Conservation (phyloP, 2,329 filamentous ascomycete genomes). For the Nigrospora oryzae region DNA sequence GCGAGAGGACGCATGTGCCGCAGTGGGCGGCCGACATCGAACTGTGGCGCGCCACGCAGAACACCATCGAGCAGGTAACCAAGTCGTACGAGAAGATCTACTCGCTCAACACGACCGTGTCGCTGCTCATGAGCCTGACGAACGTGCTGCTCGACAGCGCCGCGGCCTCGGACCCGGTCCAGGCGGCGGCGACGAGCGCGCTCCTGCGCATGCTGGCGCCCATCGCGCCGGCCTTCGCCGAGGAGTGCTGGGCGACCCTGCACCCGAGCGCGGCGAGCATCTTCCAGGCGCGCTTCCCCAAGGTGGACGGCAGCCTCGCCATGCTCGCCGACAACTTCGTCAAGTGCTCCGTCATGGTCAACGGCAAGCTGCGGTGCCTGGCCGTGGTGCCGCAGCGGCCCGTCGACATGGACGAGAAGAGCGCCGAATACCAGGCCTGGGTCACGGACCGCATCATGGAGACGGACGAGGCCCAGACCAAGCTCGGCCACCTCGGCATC, state of each 20-base stretch:
- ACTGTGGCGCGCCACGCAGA: conserved; percentile 60
- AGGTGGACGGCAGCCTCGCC: conserved; percentile 38
- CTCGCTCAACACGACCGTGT: conserved; percentile 74
- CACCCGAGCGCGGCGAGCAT: conserved; percentile 27
- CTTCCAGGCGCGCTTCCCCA: conserved; percentile 49
- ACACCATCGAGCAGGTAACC: conserved; percentile 58
- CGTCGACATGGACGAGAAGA: conserved; percentile 23
- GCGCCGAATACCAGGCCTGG: conserved; percentile 42
- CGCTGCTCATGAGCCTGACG: conserved; percentile 73
- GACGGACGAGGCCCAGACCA: conserved; percentile 50
- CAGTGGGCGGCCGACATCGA: conserved; percentile 37
- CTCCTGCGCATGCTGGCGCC: conserved; percentile 70
- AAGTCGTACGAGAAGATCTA: conserved; percentile 63
- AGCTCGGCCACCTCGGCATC: conserved; percentile 37
- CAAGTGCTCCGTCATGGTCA: conserved; percentile 64
- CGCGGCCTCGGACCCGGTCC: conserved; percentile 32
- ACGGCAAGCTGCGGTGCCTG: conserved; percentile 67
- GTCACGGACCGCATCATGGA: conserved; percentile 52
- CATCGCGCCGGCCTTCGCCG: conserved; percentile 70
- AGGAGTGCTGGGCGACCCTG: conserved; percentile 69
- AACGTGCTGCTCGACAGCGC: conserved; percentile 51
- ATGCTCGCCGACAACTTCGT: conserved; percentile 40
- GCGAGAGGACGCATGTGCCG: conserved; percentile 9
- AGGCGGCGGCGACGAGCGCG: conserved; percentile 38
- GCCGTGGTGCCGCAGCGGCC: conserved; percentile 52